Percentiles rank a stretch among this genome's conserved stretches.
These are phyloP conservation scores for Graphilbum ipis-grandicollis DNA, from an alignment of 2,329 filamentous ascomycete species.

Conservation along the genomic window DNA sequence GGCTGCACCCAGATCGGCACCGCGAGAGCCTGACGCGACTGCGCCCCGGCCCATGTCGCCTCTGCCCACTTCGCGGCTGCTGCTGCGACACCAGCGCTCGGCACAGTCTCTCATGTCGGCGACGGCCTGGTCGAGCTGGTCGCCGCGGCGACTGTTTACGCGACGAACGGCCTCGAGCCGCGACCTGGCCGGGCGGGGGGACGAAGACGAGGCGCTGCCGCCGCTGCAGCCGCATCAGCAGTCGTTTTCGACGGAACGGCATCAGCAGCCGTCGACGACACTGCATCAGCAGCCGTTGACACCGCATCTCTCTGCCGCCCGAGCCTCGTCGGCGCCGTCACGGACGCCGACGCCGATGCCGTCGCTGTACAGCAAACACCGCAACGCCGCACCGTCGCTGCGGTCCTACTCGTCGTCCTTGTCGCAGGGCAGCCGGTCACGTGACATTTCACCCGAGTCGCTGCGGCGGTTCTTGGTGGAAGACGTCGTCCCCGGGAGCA, in stretches of 20 bases:
- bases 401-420: neutral
- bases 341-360: no score
- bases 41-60: neutral
- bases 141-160: constrained; percentile 6
- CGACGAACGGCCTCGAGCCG: constrained; percentile 1
- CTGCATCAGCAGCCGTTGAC: neutral
- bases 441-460: constrained; percentile 39
- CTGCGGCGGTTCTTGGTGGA: constrained; percentile 33
- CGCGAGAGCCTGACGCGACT: constrained; percentile 13
- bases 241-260: no score
- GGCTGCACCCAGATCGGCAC: constrained; percentile 8
- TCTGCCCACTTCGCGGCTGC: neutral
- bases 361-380: no score
- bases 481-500: constrained; percentile 14
- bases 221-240: no score
- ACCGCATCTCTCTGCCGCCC: neutral
- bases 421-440: constrained; percentile 20
- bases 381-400: neutral
- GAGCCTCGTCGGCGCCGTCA: no score
- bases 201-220: neutral
- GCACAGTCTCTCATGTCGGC: neutral
- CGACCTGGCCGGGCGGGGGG: neutral
- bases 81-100: neutral
- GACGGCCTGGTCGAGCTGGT: constrained; percentile 3
- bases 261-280: no score